Evolutionary conservation across 208 protist species (phyloP), one percentile per base, ranked within the genome.

Genomic region (Leptomonas seymouri): DNA sequence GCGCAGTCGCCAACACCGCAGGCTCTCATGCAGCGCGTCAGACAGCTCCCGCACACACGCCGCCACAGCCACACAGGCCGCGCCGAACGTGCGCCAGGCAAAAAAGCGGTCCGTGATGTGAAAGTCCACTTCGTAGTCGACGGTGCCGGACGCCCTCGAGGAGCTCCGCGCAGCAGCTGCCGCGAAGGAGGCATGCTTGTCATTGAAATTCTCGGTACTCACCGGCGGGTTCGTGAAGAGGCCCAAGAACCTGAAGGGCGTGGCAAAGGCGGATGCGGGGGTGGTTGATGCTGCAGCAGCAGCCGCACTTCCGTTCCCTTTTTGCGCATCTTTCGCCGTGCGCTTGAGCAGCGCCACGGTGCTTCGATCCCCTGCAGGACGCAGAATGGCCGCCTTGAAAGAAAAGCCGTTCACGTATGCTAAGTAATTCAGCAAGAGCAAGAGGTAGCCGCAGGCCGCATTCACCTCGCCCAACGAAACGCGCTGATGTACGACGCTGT

Each of bases 31-130:
- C 45, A 96, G 45, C 36, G 62, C 72, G 6, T 80, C 68, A 0
- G 78, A 70, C 64, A 96, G 71, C 78, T 94, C 88, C 45, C 74
- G 62, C 65, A 96, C 87, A 56, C 78, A 91, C 9, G 62, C 30
- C 11, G 82, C 71, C 14, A 96, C 83, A 16, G 60, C 80, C 3
- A 83, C 81, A 53, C 91, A 96, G 23, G 75, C 91, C 1, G 63
- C 50, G 27, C 84, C 85, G 50, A 94, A 94, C 1, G 86, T 92
- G 30, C 81, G 84, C 81, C 84, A 87, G n/a, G 77, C 45, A 49
- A 96, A 84, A 30, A 93, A 67, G 20, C 76, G 57, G 12, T 93
- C 84, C 23, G 71, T 89, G 66, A 93, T 67, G 61, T 82, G 90
- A 62, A 96, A 93, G 60, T 93, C 83, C 0, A 82, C 65, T 63